A percentile compares a stretch with the other conserved stretches of the same genome.
Evolutionary conservation across 495 filamentous ascomycete species (phyloP).

Genomic region (Aspergillus ellipticus): DNA sequence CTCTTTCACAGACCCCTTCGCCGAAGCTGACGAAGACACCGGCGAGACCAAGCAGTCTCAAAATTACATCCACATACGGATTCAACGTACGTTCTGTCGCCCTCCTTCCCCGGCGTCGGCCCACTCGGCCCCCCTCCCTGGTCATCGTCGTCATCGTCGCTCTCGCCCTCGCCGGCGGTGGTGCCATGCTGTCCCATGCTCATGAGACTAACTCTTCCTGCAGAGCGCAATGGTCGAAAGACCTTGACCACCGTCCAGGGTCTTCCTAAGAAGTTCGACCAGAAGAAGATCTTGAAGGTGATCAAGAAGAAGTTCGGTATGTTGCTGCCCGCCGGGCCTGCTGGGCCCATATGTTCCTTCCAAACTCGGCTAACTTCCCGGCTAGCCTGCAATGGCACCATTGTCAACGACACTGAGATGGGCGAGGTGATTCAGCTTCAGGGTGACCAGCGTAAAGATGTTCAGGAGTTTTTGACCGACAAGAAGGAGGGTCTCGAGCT

Average conservation of each 20-base stretch:
- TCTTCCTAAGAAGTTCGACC: conserved; percentile 95
- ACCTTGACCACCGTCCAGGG: conserved; percentile 99
- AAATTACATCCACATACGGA: conserved; percentile 99
- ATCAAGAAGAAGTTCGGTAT: conserved; percentile 99
- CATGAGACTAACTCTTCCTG: conserved; percentile 21
- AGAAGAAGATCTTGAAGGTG: conserved; percentile 99
- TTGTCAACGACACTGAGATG: conserved; percentile 95
- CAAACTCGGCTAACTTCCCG: conserved; percentile 17
- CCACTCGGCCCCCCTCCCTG: conserved; percentile 8
- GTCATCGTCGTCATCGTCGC: neutral
- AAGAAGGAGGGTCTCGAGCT: conserved; percentile 89
- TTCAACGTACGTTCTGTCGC: conserved; percentile 78
- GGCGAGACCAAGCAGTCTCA: conserved; percentile 89
- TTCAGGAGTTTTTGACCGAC: conserved; percentile 93
- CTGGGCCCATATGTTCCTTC: neutral
- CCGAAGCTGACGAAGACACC: conserved; percentile 99
- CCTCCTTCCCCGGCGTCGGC: neutral
- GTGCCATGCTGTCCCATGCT: conserved; percentile 11
- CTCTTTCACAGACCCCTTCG: conserved; percentile 86
- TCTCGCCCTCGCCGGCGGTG: neutral
- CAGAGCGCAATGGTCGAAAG: conserved; percentile 99
- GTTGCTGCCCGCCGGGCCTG: conserved; percentile 33
- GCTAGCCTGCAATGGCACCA: conserved; percentile 99
- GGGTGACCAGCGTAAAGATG: conserved; percentile 97
- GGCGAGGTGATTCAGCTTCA: conserved; percentile 99